Conservation (phyloP, 2,329 filamentous ascomycete species). For the Cladobotryum protrusum region DNA sequence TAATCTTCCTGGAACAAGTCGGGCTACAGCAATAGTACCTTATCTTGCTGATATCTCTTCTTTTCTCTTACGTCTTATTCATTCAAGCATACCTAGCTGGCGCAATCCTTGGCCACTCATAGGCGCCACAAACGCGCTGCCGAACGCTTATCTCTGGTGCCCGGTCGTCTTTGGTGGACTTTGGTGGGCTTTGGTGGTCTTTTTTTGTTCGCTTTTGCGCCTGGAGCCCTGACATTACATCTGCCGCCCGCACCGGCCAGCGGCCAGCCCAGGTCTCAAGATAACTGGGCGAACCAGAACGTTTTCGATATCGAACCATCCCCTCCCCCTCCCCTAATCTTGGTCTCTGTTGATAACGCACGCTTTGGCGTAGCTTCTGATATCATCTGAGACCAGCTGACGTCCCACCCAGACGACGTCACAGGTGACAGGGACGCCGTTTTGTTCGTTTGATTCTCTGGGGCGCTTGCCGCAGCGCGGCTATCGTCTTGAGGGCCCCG, state of each 20-base stretch:
- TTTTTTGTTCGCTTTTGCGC: slow-evolving; percentile 3
- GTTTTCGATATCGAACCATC: background rate
- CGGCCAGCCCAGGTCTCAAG: background rate
- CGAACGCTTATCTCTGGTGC: slow-evolving; percentile 17
- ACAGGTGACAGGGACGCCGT: slow-evolving; percentile 22
- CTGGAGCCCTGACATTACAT: slow-evolving; percentile 11
- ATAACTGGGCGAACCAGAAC: background rate
- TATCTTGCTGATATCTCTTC: slow-evolving; percentile 19
- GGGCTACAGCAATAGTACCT: slow-evolving; percentile 12
- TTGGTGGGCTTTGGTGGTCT: background rate
- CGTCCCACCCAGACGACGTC: slow-evolving; percentile 26
- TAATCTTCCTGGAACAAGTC: slow-evolving; percentile 10
- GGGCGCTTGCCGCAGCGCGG: slow-evolving; percentile 33
- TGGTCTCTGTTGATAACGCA: slow-evolving; percentile 5
- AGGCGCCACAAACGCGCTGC: slow-evolving; percentile 23
- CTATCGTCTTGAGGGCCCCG: slow-evolving; percentile 25
- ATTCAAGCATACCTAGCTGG: slow-evolving; percentile 1
- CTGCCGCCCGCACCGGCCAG: background rate
- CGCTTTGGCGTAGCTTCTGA: slow-evolving; percentile 2
- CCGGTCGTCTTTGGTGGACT: slow-evolving; percentile 19
- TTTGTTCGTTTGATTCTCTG: slow-evolving; percentile 25
- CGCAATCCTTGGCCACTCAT: slow-evolving; percentile 15
- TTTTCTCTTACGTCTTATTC: slow-evolving; percentile 13
- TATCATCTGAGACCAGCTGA: slow-evolving; percentile 18
- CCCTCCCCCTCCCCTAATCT: slow-evolving; percentile 3